phyloP scores from a whole-genome alignment of 306 rosid genomes.

The Benincasa hispida region DNA sequence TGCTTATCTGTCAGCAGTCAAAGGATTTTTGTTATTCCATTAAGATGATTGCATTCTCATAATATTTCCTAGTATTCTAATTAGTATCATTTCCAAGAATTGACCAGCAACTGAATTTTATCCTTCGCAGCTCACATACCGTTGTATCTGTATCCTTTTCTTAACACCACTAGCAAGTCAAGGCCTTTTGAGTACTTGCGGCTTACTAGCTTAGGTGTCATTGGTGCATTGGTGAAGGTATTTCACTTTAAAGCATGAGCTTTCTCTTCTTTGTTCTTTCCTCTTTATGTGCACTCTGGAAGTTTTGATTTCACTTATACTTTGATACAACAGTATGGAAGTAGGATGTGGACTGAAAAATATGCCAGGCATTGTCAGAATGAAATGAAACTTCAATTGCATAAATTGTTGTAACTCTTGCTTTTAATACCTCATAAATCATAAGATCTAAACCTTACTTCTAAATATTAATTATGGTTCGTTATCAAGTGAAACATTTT shows the following conservation, averaged over 20 bases:
- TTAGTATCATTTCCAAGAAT: background rate
- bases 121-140: constrained; percentile 67
- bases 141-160: constrained; percentile 72
- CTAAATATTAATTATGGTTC: background rate
- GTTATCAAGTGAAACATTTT: background rate
- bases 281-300: background rate
- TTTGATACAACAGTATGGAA: background rate
- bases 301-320: background rate
- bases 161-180: constrained; percentile 61
- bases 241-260: constrained; percentile 3
- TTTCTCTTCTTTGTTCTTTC: background rate
- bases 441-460: background rate
- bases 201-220: constrained; percentile 80
- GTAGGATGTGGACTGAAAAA: background rate
- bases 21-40: background rate
- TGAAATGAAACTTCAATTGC: background rate
- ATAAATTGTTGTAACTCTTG: background rate
- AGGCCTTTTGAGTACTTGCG: constrained; percentile 74
- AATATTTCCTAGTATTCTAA: background rate
- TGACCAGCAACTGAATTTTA: constrained; percentile 9
- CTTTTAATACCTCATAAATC: background rate
- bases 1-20: background rate
- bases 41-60: background rate
- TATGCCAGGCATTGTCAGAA: background rate
- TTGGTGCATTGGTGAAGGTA: constrained; percentile 90